Evolutionary conservation across 73 alveolate species (phyloP).

Genomic region (Paramecium primaurelia): DNA sequence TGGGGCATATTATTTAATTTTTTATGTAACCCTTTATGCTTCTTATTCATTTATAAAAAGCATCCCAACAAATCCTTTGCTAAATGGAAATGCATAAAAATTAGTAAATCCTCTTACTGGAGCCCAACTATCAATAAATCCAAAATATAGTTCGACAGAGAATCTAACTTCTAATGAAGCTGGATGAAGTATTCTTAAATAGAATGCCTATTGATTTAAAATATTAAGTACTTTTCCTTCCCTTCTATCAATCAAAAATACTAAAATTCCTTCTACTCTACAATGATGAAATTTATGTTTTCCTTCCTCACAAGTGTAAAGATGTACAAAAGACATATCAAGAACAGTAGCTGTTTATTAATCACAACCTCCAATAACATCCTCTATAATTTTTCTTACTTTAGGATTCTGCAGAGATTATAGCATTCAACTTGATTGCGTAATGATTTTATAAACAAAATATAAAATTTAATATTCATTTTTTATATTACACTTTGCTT

Average conservation of each 20-base stretch:
- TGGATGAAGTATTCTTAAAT: slow-evolving; percentile 3
- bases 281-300: slow-evolving; percentile 7
- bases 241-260: slow-evolving; percentile 10
- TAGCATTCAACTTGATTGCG: not conserved
- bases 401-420: not conserved
- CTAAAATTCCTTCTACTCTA: not conserved
- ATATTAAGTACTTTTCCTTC: not conserved
- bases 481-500: not conserved
- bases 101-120: not conserved
- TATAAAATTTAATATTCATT: not conserved
- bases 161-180: not conserved
- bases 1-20: not conserved
- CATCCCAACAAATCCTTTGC: not conserved
- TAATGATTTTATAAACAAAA: not conserved
- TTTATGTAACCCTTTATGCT: not conserved
- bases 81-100: not conserved
- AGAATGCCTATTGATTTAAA: not conserved
- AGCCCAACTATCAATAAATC: not conserved
- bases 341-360: slow-evolving; percentile 10
- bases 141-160: not conserved
- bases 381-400: not conserved
- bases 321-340: not conserved
- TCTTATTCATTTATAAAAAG: not conserved
- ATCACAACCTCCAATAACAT: slow-evolving; percentile 3
- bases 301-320: slow-evolving; percentile 6